Conservation (phyloP, 2,329 filamentous ascomycete genomes). For the Plenodomus lindquistii region DNA sequence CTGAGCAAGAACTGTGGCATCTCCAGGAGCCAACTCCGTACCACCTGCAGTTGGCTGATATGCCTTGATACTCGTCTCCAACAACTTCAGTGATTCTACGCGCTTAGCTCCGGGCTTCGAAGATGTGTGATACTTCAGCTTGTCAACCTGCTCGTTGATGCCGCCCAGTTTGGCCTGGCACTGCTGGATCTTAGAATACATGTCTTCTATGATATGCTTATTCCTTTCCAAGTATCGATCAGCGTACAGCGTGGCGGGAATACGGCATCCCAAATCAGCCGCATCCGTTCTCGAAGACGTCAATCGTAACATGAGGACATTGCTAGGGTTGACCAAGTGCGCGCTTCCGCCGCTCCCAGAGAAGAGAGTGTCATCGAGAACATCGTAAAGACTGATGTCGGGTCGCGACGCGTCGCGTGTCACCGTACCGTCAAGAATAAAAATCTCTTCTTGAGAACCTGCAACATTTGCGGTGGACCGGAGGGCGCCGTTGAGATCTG, state of each 20-base stretch:
- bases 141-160: slow-evolving; percentile 42
- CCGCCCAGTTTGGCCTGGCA: slow-evolving; percentile 32
- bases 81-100: slow-evolving; percentile 44
- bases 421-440: slow-evolving; percentile 33
- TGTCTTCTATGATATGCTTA: slow-evolving; percentile 50
- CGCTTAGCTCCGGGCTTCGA: slow-evolving; percentile 30
- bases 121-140: slow-evolving; percentile 39
- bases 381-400: slow-evolving; percentile 56
- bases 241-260: slow-evolving; percentile 60
- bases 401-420: slow-evolving; percentile 20
- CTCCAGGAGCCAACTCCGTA: slow-evolving; percentile 15
- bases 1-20: slow-evolving; percentile 27
- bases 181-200: slow-evolving; percentile 49
- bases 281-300: slow-evolving; percentile 40
- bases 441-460: slow-evolving; percentile 26
- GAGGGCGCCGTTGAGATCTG: slow-evolving; percentile 49
- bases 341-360: slow-evolving; percentile 25
- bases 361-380: slow-evolving; percentile 56
- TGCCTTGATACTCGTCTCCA: slow-evolving; percentile 45
- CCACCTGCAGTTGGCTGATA: slow-evolving; percentile 26
- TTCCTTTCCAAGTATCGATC: slow-evolving; percentile 64
- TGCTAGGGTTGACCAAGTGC: slow-evolving; percentile 46
- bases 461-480: slow-evolving; percentile 48
- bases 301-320: slow-evolving; percentile 57
- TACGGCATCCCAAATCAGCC: slow-evolving; percentile 50